A percentile compares a stretch with the other conserved stretches of the same genome.
phyloP scores from a whole-genome alignment of 805 yeast species.

The Lachancea lanzarotensis region DNA sequence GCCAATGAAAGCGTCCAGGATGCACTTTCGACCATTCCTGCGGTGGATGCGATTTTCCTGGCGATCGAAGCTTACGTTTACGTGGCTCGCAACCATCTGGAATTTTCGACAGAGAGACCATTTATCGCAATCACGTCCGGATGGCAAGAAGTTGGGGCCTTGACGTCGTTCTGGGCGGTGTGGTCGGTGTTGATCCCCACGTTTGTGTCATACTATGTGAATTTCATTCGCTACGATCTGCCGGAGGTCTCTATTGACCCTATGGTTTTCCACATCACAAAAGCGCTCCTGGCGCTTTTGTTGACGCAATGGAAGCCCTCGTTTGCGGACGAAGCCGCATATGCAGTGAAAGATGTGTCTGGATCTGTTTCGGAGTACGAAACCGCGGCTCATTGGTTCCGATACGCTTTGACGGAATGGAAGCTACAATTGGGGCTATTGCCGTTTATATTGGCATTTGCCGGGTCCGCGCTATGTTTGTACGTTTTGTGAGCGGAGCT shows the following conservation, averaged over 20 bases:
- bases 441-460: constrained; percentile 20
- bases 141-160: constrained; percentile 8
- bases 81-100: constrained; percentile 11
- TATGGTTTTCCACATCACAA: constrained; percentile 26
- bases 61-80: constrained; percentile 20
- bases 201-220: constrained; percentile 23
- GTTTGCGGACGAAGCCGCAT: constrained; percentile 9
- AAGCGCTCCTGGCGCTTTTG: constrained; percentile 17
- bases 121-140: constrained; percentile 4
- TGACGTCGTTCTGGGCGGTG: constrained; percentile 15
- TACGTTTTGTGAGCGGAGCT: constrained; percentile 16
- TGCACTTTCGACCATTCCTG: constrained; percentile 20
- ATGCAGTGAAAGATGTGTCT: constrained; percentile 8
- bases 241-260: constrained; percentile 25
- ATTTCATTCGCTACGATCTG: constrained; percentile 28
- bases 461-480: constrained; percentile 20
- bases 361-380: constrained; percentile 5
- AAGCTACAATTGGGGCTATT: constrained; percentile 16
- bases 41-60: constrained; percentile 16
- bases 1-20: constrained; percentile 23
- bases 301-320: constrained; percentile 13
- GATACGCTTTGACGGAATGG: constrained; percentile 11
- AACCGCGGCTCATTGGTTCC: constrained; percentile 9
- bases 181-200: constrained; percentile 18
- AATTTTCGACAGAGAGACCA: constrained; percentile 3